Evolutionary conservation across 2,329 filamentous ascomycete species (phyloP), one percentile per base, ranked within the genome.

Genomic region (Phialocephala subalpina): DNA sequence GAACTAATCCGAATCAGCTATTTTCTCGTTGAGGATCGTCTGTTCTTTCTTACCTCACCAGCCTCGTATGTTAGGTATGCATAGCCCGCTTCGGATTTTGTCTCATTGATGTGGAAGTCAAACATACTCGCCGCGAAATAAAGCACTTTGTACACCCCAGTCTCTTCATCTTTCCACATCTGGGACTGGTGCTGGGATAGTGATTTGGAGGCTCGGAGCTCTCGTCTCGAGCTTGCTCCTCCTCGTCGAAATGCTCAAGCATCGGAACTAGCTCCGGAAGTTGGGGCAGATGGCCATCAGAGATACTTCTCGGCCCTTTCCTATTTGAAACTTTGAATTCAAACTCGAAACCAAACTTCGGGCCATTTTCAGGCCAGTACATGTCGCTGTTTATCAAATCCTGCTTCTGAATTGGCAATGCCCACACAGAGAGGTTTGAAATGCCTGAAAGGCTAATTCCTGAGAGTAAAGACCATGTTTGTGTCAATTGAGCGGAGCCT

Each of bases 311-410:
- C 22, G 36, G n/a, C 35, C 55, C 45, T 16, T 40, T 55, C 20
- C 12, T 42, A 12, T 5, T 6, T 6, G 38, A 14, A 12, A n/a
- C 12, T 22, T 27, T 20, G 16, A 8, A 27, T 47, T 47, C 29
- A 29, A 20, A 2, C 25, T 14, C 35, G 16, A 42, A 38, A 61
- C 20, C 29, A 36, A 33, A 6, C 9, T 29, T 18, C 25, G 33
- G 16, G 2, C 22, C 22, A 42, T 35, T 56, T 35, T 55, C 49
- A 59, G 58, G 62, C 9, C 25, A 38, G 97, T 97, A 64, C 9
- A 64, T 22, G 5, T 66, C 29, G 33, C 61, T 60, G 33, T 66
- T 64, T n/a, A 49, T 53, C 1, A 68, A 8, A 27, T 66, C 67
- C 11, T 61, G 25, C 18, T 35, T 35, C 16, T 42, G 53, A 5